Evolutionary conservation across 305 asterid genomes (phyloP).

Genomic region (Fraxinus latifolia): DNA sequence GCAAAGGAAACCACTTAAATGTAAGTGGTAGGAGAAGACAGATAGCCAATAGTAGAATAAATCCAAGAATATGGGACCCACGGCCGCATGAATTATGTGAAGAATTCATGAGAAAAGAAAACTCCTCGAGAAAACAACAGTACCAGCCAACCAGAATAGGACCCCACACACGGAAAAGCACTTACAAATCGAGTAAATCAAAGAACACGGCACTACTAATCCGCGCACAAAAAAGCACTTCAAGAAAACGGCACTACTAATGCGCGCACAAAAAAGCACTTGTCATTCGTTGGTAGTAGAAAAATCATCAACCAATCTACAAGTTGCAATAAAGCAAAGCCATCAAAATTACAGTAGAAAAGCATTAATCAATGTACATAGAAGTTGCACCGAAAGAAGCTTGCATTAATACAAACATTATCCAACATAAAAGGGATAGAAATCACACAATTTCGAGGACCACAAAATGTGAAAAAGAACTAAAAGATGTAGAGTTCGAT

Average conservation of each 20-base stretch:
- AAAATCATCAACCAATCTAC: neutral
- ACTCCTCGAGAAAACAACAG: too few species aligned
- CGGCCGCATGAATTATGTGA: neutral
- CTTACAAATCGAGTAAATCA: neutral
- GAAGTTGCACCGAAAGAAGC: slow-evolving; percentile 7
- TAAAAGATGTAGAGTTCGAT: slow-evolving; percentile 29
- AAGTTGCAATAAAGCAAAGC: neutral
- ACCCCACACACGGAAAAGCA: neutral
- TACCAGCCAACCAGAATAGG: too few species aligned
- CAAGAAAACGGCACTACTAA: neutral
- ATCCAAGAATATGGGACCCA: neutral
- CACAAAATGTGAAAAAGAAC: neutral
- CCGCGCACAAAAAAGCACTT: neutral
- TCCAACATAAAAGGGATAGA: neutral
- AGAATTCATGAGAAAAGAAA: too few species aligned
- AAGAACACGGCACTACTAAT: neutral
- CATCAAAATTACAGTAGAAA: neutral
- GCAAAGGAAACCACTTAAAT: neutral
- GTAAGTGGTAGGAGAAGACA: neutral
- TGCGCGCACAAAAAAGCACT: neutral
- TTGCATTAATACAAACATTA: slow-evolving; percentile 8
- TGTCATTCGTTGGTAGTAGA: neutral
- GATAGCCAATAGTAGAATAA: neutral
- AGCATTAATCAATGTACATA: neutral
- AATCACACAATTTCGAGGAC: neutral